Base-by-base conservation (phyloP, 495 filamentous ascomycete genomes). In the Staphylotrichum longicolle region DNA sequence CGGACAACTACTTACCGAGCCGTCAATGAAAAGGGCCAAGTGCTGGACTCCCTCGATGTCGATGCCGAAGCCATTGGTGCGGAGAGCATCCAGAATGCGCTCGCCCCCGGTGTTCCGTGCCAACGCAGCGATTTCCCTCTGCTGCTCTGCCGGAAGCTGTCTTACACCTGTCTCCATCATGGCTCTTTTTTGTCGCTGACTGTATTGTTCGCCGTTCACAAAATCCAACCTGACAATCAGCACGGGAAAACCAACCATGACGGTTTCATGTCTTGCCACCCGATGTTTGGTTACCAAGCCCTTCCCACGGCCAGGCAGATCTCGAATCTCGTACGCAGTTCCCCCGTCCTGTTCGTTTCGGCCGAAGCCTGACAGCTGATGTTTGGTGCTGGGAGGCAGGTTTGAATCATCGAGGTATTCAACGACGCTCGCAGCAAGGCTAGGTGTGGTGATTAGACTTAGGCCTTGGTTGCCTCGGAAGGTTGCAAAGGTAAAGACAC, bases 41-140 rank as follows among this genome's bases (percentile, higher is more conserved):
- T 76, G 71, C 4, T 66, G 63, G 14, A 70, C 67, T 37, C 71
- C 72, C 7, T 64, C 69, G 8, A 76, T 54, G 54, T 74, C 74
- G 6, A 76, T 60, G 3, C 68, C 68, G 45, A 74, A 76, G 14
- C 68, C 71, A 40, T 74, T 76, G 79, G 90, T 91, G 12, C 83
- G 80, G 42, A 89, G 80, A 15, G 90, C 80, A 70, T 92, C 90
- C 62, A 91, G 86, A 30, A 85, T 71, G 6, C 88, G 76, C 41
- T 86, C 86, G 8, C 87, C 87, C 10, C 87, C 87, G 2, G 82
- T 87, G 71, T 89, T 90, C 65, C 89, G 86, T 41, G 88, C 83
- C 63, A 91, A 49, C 0, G 62, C 54, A 27, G 66, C 14, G 0
- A 74, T 42, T 9, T 56, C 54, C 5, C 15, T 50, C 51, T 60